Base-by-base conservation (phyloP, 2,329 filamentous ascomycete genomes). In the Aspergillus clavatus region DNA sequence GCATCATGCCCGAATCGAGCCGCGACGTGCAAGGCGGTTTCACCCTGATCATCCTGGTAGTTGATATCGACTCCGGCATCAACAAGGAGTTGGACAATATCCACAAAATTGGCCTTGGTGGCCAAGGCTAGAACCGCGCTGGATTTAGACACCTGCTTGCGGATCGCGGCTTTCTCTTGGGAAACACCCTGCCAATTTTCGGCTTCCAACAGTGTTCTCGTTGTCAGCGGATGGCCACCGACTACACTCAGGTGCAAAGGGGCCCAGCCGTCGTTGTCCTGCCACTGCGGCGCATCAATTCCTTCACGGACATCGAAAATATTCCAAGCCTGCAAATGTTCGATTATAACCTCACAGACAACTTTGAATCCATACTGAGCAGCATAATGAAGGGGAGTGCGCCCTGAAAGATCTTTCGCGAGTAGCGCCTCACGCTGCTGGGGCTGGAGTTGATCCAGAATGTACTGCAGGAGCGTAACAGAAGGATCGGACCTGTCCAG, bases 331-430 rank as follows among this genome's bases (percentile, higher is more conserved):
- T 91, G 87, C 83, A 98, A 90, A 58, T 86, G 84, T 52, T 84
- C 82, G 72, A 96, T 90, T 54, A 97, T 79, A 19, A 90, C 77
- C 61, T 95, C 80, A 61, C 89, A 95, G 7, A 96, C 84, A n/a
- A 89, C 81, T 3, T 93, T 87, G 57, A 96, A 89, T 2, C 93
- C 93, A 62, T 94, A 95, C 63, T 97, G 89, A 0, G 93, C 91
- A 2, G 89, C 89, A 62, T 96, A 96, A 65, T 97, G 91, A 8
- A 97, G 75, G 1, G 91, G 89, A 11, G 91, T 78, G 4, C 91
- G 85, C 2, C 89, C 90, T 48, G 91, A 86, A 0, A 82, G 77
- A 67, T 97, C 91, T 47, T 78, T 82, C 10, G 80, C 79, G 40
- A 78, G 73, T 8, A 97, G 72, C 0, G 85, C 84, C 10, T 65